Base-by-base conservation (phyloP, 352 stramenopile species). In the Phytophthora cajani region DNA sequence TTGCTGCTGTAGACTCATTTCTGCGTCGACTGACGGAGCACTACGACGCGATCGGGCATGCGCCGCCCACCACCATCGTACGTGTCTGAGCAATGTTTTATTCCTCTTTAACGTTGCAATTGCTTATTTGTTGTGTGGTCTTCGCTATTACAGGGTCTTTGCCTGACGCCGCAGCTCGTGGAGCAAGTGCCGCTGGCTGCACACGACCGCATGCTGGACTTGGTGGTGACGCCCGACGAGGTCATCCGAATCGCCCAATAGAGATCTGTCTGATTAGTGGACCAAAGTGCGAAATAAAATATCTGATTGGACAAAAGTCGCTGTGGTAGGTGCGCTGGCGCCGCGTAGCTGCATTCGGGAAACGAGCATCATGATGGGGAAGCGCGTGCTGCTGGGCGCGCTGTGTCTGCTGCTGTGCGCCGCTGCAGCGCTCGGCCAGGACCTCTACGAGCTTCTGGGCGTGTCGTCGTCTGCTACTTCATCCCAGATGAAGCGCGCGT, bases 401-500 rank as follows among this genome's bases (percentile, higher is more conserved):
- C 57, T 90, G 55, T 81, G 72, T 59, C 52, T 89, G 61, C 67
- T 79, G 52, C 65, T 88, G 56, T 67, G 88, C 52, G 67, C 76
- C 16, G 68, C 75, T 10, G 58, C 58, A n/a, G 77, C 60, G 46
- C 72, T 80, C 7, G 85, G 72, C 33, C 73, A 91, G 69, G 84
- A 91, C 52, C 66, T 91, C 3, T 93, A 93, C 40, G 85, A 93
- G 79, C 53, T 90, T 52, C 72, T 91, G 33, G 85, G 85, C 56
- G 83, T 90, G 11, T 80, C 69, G 19, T 78, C 85, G 17, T 82
- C 80, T 3, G 81, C 72, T 21, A 81, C 76, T n/a, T 42, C 74
- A 12, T 71, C 80, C 58, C 80, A 91, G 69, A 85, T 93, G 73
- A 93, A 93, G 79, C 86, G 85, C 73, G 81, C 83, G 82, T 92